Percentiles rank a stretch among this genome's conserved stretches.
Evolutionary conservation across 305 asterid species (phyloP).

Genomic region (Fraxinus xanthoxyloides): DNA sequence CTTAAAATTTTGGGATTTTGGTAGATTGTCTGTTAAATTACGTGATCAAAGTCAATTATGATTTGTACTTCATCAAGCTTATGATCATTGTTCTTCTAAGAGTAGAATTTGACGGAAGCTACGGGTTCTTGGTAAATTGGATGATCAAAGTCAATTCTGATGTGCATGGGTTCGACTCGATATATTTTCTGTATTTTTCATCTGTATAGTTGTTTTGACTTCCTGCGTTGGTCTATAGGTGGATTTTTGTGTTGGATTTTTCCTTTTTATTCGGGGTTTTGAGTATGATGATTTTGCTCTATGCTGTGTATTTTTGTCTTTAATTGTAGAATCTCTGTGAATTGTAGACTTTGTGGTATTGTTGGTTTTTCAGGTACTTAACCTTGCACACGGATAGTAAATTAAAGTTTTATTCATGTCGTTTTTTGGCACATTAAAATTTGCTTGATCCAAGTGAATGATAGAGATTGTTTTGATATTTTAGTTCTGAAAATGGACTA

Average conservation of each 20-base stretch:
- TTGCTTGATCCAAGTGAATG: slow-evolving; percentile 20
- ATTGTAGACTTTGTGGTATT: background rate
- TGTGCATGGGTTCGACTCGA: background rate
- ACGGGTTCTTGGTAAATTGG: slow-evolving; percentile 1
- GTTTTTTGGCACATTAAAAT: background rate
- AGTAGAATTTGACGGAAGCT: background rate
- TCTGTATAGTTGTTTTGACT: background rate
- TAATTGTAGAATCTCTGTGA: background rate
- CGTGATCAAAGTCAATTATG: slow-evolving; percentile 12
- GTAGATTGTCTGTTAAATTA: slow-evolving; percentile 20
- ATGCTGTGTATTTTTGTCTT: slow-evolving; percentile 1
- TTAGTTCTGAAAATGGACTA: background rate
- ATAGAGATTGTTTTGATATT: background rate
- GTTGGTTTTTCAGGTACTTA: background rate
- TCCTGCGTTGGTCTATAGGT: background rate
- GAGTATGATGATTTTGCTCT: background rate
- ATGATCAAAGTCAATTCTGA: background rate
- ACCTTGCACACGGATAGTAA: background rate
- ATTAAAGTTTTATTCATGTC: background rate
- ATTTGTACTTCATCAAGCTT: background rate
- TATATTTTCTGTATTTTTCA: background rate
- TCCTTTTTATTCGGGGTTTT: background rate
- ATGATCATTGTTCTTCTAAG: background rate
- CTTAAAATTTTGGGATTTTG: slow-evolving; percentile 17
- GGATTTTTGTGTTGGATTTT: background rate